Conservation (phyloP, 805 yeast species). For the Sungouiella blattae region DNA sequence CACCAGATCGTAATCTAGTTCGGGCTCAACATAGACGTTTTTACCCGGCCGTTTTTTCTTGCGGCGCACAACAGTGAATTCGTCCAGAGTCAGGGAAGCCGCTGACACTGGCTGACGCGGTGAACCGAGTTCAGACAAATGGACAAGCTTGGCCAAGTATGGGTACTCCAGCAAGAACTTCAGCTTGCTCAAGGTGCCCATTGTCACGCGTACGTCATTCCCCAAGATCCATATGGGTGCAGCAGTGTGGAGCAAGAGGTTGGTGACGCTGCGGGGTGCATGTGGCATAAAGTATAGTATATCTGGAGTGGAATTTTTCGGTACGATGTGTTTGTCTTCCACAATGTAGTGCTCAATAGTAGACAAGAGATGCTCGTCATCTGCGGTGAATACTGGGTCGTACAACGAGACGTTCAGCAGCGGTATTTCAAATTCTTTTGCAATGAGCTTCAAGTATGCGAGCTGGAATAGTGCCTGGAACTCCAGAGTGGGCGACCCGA, state of each 20-base stretch:
- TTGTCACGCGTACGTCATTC: constrained; percentile 51
- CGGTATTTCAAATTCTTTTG: constrained; percentile 13
- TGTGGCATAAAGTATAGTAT: constrained; percentile 68
- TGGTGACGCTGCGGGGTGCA: constrained; percentile 59
- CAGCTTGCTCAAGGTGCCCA: constrained; percentile 46
- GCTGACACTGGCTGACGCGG: too few species aligned
- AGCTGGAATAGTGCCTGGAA: constrained; percentile 63
- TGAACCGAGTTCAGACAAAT: constrained; percentile 10
- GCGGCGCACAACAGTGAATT: constrained; percentile 5
- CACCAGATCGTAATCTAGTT: constrained; percentile 26
- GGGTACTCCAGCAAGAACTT: constrained; percentile 45
- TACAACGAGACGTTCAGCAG: constrained; percentile 41
- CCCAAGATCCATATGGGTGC: constrained; percentile 44
- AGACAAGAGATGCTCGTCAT: constrained; percentile 38
- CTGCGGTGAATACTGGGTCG: constrained; percentile 59
- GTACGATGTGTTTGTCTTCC: constrained; percentile 8
- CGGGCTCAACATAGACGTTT: constrained; percentile 27
- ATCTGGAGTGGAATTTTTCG: constrained; percentile 1
- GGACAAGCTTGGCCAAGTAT: constrained; percentile 36
- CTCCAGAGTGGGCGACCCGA: constrained; percentile 63
- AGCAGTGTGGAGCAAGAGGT: constrained; percentile 29
- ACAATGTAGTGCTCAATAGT: constrained; percentile 10
- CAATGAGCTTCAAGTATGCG: constrained; percentile 50
- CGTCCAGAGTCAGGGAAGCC: too few species aligned
- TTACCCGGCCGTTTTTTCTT: constrained; percentile 18